Conservation (phyloP, 139 green algal genomes). For the Astrephomene gubernaculifera region DNA sequence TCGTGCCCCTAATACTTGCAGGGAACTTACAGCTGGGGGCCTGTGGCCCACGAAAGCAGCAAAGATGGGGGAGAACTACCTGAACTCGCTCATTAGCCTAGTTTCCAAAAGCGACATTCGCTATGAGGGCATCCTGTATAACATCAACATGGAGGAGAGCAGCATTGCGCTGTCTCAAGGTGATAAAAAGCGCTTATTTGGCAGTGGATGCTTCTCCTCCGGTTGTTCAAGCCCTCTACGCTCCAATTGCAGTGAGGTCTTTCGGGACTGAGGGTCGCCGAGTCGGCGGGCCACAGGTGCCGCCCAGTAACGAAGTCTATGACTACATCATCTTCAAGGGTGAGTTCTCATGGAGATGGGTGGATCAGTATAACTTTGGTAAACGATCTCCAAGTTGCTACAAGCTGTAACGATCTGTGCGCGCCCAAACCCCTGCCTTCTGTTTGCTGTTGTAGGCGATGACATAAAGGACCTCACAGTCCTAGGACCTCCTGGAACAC, state of each 20-base stretch:
- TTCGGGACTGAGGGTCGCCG: conserved; percentile 94
- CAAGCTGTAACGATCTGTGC: not conserved
- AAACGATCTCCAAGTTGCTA: not conserved
- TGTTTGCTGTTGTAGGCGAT: conserved; percentile 48
- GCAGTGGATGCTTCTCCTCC: not conserved
- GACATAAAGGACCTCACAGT: conserved; percentile 95
- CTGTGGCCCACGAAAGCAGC: not conserved
- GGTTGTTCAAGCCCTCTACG: not conserved
- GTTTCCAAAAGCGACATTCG: conserved; percentile 89
- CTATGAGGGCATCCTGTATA: conserved; percentile 91
- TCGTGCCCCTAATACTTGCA: too few species aligned
- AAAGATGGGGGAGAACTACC: conserved; percentile 66
- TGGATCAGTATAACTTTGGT: not conserved
- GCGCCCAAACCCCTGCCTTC: not conserved
- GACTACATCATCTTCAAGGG: conserved; percentile 96
- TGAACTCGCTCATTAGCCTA: conserved; percentile 85
- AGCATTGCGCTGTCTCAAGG: conserved; percentile 82
- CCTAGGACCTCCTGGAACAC: conserved; percentile 54
- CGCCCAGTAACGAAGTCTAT: conserved; percentile 86
- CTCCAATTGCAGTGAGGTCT: conserved; percentile 80
- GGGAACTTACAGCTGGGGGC: not conserved
- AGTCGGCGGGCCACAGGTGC: conserved; percentile 79
- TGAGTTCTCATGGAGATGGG: conserved; percentile 39
- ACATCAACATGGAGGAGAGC: conserved; percentile 90
- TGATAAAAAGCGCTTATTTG: not conserved